These are phyloP conservation scores for Neospermospora avenae DNA, from an alignment of 2,329 filamentous ascomycete species.

Conservation along the genomic window DNA sequence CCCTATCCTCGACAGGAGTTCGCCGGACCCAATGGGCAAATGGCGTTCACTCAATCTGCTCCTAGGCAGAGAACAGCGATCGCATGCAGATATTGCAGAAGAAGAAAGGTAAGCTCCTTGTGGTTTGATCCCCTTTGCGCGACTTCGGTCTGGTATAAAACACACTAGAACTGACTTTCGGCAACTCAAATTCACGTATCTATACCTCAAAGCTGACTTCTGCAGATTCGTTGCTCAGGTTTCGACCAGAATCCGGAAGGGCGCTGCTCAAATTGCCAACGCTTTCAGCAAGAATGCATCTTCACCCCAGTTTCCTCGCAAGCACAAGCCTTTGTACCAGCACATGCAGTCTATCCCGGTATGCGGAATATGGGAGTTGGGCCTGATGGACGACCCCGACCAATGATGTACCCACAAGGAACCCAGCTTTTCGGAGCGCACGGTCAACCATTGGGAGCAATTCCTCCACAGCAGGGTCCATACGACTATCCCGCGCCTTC, in stretches of 20 bases:
- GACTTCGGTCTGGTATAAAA: background rate
- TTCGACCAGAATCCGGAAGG: conserved; percentile 71
- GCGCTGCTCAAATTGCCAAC: conserved; percentile 68
- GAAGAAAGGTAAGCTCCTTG: conserved; percentile 50
- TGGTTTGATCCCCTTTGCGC: background rate
- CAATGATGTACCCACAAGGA: conserved; percentile 31
- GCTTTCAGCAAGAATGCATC: conserved; percentile 74
- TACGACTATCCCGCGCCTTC: conserved; percentile 36
- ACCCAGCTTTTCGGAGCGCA: conserved; percentile 39
- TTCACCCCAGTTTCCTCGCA: conserved; percentile 74
- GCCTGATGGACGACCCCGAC: conserved; percentile 33
- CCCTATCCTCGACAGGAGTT: conserved; percentile 28
- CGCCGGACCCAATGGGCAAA: conserved; percentile 27
- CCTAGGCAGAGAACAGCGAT: conserved; percentile 58
- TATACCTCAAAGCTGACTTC: background rate
- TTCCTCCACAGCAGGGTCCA: conserved; percentile 25
- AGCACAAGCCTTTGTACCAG: conserved; percentile 71
- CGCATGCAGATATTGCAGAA: conserved; percentile 56
- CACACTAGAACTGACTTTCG: background rate
- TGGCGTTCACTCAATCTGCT: conserved; percentile 44
- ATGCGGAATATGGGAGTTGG: conserved; percentile 42
- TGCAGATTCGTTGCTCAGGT: conserved; percentile 70
- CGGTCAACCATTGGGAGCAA: conserved; percentile 37
- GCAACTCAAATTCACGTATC: background rate
- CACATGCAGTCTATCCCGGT: conserved; percentile 62